Evolutionary conservation across 164 flowering plant species (phyloP), one percentile per base, ranked within the genome.

Genomic region (Euptelea pleiosperma): DNA sequence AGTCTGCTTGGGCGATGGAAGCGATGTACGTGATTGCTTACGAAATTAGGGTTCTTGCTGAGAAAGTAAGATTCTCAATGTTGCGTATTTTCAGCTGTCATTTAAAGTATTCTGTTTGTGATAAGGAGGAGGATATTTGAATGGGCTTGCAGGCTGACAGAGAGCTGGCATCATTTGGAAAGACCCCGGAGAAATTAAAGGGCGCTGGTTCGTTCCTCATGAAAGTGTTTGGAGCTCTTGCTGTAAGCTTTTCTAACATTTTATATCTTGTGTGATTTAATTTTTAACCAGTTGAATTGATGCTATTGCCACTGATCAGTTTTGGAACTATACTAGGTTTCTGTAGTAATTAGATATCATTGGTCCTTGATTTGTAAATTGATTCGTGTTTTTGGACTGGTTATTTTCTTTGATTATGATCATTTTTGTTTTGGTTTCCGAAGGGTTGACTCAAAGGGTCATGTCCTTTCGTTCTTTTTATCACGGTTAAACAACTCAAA

Each of bases 221-320:
- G 99, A 94, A 89, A 83, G 90, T 94, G 2, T 94, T 94, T 68
- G 97, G 99, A 28, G 93, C 89, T 66, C 95, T 94, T 73, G 99
- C 98, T 48, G 97, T 90, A 81, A 41, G 87, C 66, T 62, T 55
- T 58, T 11, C 18, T 52, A 7, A 6, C 35, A 14, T 36, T 39
- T 37, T 41, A 24, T 21, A 8, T 29, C 16, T 49, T 33, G 9
- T 21, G 7, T 39, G 19, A 2, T 15, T 11, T 47, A 0, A 9
- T 29, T 58, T 4, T 8, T 29, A 6, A 16, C 19, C 22, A 15
- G 6, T 25, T 42, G 22, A 35, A 36, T 26, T 26, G 16, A 42
- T 16, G 49, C 26, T 43, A n/a, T n/a, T n/a, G n/a, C n/a, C n/a
- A n/a, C n/a, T n/a, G n/a, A n/a, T n/a, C n/a, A n/a, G n/a, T n/a